Evolutionary conservation across 495 filamentous ascomycete genomes (phyloP), one percentile per base, ranked within the genome.

Genomic region (Usnea hakonensis): DNA sequence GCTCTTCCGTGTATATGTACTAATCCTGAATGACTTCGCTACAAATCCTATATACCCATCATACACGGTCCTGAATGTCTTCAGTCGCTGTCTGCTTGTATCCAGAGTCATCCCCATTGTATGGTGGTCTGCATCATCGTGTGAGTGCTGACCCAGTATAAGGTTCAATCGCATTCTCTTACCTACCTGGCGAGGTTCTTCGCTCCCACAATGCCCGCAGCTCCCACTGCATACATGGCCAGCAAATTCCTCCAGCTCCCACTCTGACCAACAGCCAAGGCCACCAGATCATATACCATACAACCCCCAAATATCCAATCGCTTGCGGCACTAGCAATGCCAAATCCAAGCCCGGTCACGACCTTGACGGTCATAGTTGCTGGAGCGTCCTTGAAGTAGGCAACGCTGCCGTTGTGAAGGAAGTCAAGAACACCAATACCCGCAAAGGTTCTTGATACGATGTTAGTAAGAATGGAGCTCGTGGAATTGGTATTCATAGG

Each of bases 291-390:
- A 65, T 81, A 81, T 5, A 78, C 80, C 65, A 83, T 62, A 64
- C 78, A 82, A 2, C 76, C 76, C 14, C 80, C 80, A 60, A 83
- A 73, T 28, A 81, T 80, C 77, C 78, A 81, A 62, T 83, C 78
- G 63, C 77, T 78, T 32, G 60, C 55, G 16, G 68, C 71, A 14
- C 73, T 75, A 7, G 71, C 65, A 33, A 71, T 68, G 0, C 75
- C 79, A 41, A 83, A 78, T 0, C 75, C 76, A 4, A 78, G 54
- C 6, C 73, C 78, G 8, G 80, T 80, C 46, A 74, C 36, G 2
- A 75, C 73, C 67, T 79, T 79, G 57, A 80, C 76, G 11, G 71
- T 41, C n/a, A 65, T 72, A 11, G 64, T 72, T 3, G 79, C 72
- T 16, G 70, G 64, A 30, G 74, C 64, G 63, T 74, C 73, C 43